Conservation (phyloP, 139 green algal genomes). For the Chlamydomonas schloesseri region DNA sequence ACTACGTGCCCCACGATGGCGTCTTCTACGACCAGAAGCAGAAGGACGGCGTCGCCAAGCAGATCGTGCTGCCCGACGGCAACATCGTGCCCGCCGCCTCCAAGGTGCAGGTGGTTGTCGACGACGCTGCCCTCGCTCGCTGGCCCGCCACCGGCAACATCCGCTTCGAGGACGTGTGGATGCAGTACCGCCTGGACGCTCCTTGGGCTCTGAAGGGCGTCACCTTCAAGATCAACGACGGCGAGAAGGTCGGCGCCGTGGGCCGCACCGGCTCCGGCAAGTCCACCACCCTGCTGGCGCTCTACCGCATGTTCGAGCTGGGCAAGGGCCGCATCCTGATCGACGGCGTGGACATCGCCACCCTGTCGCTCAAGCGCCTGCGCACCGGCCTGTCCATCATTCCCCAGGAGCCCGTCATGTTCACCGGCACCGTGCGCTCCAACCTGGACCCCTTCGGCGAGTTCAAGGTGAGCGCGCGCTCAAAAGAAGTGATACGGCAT, state of each 20-base stretch:
- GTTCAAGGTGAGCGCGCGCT: neutral
- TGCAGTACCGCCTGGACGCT: constrained; percentile 68
- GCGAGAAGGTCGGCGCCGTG: constrained; percentile 72
- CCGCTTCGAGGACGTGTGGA: constrained; percentile 60
- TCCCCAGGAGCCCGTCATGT: constrained; percentile 88
- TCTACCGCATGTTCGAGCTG: constrained; percentile 81
- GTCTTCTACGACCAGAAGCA: constrained; percentile 19
- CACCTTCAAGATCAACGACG: constrained; percentile 63
- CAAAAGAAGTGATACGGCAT: no score
- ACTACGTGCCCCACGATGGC: constrained; percentile 48
- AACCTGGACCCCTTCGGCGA: constrained; percentile 93
- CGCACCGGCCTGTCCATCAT: constrained; percentile 69
- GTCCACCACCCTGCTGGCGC: constrained; percentile 77
- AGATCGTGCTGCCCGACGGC: neutral
- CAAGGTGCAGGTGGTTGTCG: constrained; percentile 42
- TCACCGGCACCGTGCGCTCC: constrained; percentile 83
- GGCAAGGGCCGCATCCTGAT: constrained; percentile 73
- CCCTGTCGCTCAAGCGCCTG: constrained; percentile 66
- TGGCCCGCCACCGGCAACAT: constrained; percentile 63
- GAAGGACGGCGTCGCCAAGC: constrained; percentile 2
- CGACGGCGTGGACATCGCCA: constrained; percentile 78
- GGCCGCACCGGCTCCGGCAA: constrained; percentile 83
- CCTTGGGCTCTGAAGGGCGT: constrained; percentile 61
- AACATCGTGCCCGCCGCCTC: neutral
- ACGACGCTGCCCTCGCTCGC: constrained; percentile 27